Evolutionary conservation across 208 protist species (phyloP).

Genomic region (Leishmania guyanensis): DNA sequence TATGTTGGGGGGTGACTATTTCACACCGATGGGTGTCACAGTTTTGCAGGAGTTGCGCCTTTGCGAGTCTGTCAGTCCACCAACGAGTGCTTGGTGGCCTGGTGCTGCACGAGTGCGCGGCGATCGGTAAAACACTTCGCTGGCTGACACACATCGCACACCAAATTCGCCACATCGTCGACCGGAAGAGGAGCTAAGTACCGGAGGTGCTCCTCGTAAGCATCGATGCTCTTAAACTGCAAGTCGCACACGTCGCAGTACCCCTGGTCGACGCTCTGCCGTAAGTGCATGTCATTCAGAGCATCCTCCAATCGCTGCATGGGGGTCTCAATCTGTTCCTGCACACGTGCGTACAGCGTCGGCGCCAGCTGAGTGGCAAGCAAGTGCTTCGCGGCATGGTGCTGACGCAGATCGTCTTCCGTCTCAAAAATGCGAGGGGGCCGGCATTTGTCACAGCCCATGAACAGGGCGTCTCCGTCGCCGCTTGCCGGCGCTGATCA

Average conservation of each 20-base stretch:
- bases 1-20: no score
- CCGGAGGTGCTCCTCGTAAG: slow-evolving; percentile 44
- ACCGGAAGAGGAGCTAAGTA: slow-evolving; percentile 37
- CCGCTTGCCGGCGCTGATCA: neutral
- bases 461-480: neutral
- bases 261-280: neutral
- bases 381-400: slow-evolving; percentile 27
- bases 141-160: slow-evolving; percentile 28
- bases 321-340: slow-evolving; percentile 24
- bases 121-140: slow-evolving; percentile 26
- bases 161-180: slow-evolving; percentile 7
- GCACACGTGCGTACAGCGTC: slow-evolving; percentile 38
- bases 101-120: slow-evolving; percentile 45
- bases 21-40: neutral
- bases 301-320: neutral
- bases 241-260: slow-evolving; percentile 42
- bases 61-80: no score
- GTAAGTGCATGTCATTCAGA: neutral
- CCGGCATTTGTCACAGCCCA: slow-evolving; percentile 28
- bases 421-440: slow-evolving; percentile 31
- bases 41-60: neutral
- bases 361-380: slow-evolving; percentile 20
- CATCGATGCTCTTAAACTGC: slow-evolving; percentile 26
- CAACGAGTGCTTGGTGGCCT: slow-evolving; percentile 23
- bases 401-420: slow-evolving; percentile 29